Evolutionary conservation across 2,329 filamentous ascomycete species (phyloP), one percentile per base, ranked within the genome.

Genomic region (Blastomyces silverae): DNA sequence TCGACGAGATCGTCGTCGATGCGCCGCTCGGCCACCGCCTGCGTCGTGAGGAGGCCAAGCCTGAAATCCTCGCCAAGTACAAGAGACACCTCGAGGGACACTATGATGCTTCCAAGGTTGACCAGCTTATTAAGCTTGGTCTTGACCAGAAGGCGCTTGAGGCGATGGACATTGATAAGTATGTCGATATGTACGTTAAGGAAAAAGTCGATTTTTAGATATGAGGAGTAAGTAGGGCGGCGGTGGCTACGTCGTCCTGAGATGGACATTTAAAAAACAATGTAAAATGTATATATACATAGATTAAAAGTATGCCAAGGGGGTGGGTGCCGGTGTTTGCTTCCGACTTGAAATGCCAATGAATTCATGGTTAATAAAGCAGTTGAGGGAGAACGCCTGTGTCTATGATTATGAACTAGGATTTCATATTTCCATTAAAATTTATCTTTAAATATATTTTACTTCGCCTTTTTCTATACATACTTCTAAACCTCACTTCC

Each of bases 31-130:
- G 94, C 72, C 94, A 99, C 83, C 89, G 89, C 70, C 83, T 94
- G 74, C 85, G 94, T 70, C 87, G 93, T 73, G 92, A 97, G 73
- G 94, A 99, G 85, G 94, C 94, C 72, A 97, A 97, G 86, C 94
- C 94, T 66, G 90, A 96, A 79, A 97, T 99, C 71, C 81, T 97
- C 72, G 87, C 87, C 78, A 99, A 99, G 84, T 99, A 91, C 83
- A 89, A 92, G 87, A 88, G 90, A 76, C 94, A 99, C 80, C 82
- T 97, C 62, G 85, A 84, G 72, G 90, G 89, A 63, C 93, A 97
- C 82, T 95, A 89, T 79, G 82, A 86, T 67, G 84, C 90, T 75
- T 82, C 84, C 60, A 87, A 88, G 74, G 91, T 97, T 62, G 85
- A 93, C 80, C 83, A 94, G 81, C 84, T 99, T 64, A 84, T 97